Evolutionary conservation across 805 yeast genomes (phyloP).

Genomic region (Zygosaccharomyces bisporus): DNA sequence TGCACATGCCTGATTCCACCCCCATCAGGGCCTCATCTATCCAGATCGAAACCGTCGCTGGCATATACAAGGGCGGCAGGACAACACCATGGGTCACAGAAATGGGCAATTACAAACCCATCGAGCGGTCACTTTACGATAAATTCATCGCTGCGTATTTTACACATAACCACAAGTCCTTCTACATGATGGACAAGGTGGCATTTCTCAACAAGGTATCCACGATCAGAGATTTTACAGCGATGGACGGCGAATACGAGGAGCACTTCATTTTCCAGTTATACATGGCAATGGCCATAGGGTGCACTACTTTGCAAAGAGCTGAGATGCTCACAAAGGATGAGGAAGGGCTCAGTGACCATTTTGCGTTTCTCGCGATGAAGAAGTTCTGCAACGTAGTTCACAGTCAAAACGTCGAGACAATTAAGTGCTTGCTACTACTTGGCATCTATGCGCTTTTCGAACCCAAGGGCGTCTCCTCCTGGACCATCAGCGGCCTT

Average conservation of each 20-base stretch:
- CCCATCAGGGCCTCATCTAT: slow-evolving; percentile 31
- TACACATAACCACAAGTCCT: slow-evolving; percentile 43
- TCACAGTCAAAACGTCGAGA: slow-evolving; percentile 39
- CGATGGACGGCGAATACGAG: slow-evolving; percentile 26
- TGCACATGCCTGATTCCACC: slow-evolving; percentile 21
- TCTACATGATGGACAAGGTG: slow-evolving; percentile 43
- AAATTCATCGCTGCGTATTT: slow-evolving; percentile 44
- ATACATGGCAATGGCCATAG: slow-evolving; percentile 52
- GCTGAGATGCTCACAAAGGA: slow-evolving; percentile 38
- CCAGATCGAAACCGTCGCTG: slow-evolving; percentile 32
- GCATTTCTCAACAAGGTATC: slow-evolving; percentile 37
- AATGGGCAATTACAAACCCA: slow-evolving; percentile 27
- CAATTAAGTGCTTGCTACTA: slow-evolving; percentile 42
- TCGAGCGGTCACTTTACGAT: slow-evolving; percentile 35
- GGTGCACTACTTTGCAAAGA: slow-evolving; percentile 48
- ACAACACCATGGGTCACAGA: slow-evolving; percentile 28
- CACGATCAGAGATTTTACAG: slow-evolving; percentile 32
- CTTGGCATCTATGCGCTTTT: slow-evolving; percentile 50
- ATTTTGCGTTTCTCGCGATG: slow-evolving; percentile 42
- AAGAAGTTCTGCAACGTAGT: slow-evolving; percentile 39
- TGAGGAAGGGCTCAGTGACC: slow-evolving; percentile 39
- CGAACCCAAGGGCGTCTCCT: slow-evolving; percentile 46
- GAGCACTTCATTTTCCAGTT: slow-evolving; percentile 41
- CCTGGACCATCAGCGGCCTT: slow-evolving; percentile 52
- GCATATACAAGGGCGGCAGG: slow-evolving; percentile 33